Evolutionary conservation across 106 monocot genomes (phyloP).

Genomic region (Phalaenopsis aphrodite): DNA sequence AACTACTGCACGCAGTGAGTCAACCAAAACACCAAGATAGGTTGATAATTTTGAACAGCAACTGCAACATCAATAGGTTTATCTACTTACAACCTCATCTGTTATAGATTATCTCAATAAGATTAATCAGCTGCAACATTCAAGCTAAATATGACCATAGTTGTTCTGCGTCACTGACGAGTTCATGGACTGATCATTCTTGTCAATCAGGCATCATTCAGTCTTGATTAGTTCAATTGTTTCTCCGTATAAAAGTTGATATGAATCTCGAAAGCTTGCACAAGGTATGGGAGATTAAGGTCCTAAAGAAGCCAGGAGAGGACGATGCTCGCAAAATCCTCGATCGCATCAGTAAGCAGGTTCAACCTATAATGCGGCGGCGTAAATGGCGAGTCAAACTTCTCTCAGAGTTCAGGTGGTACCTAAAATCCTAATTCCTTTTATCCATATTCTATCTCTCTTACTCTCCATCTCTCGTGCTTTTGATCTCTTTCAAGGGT

Average conservation of each 20-base stretch:
- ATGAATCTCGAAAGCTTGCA: slow-evolving; percentile 62
- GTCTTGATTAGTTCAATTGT: not conserved
- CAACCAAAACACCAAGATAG: too few relatives aligned
- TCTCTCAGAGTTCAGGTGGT: slow-evolving; percentile 92
- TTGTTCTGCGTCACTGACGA: not conserved
- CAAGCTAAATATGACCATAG: not conserved
- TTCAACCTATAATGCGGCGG: slow-evolving; percentile 88
- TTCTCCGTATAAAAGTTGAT: not conserved
- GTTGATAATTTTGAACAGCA: not conserved
- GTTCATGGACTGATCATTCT: not conserved
- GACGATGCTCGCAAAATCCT: slow-evolving; percentile 63
- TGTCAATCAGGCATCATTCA: not conserved
- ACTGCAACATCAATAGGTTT: not conserved
- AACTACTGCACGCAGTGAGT: too few relatives aligned
- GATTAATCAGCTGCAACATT: not conserved
- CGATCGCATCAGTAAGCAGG: slow-evolving; percentile 74
- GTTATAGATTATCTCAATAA: not conserved
- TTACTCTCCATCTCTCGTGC: not conserved
- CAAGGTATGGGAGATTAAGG: slow-evolving; percentile 80
- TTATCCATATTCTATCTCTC: not conserved
- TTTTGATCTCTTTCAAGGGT: not conserved
- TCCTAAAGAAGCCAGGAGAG: slow-evolving; percentile 72
- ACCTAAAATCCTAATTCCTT: not conserved
- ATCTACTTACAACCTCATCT: not conserved
- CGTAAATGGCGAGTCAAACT: slow-evolving; percentile 83